Percentiles rank a stretch among this genome's conserved stretches.
Evolutionary conservation across 345 rosid species (phyloP).

Genomic region (Clarkia xantiana): DNA sequence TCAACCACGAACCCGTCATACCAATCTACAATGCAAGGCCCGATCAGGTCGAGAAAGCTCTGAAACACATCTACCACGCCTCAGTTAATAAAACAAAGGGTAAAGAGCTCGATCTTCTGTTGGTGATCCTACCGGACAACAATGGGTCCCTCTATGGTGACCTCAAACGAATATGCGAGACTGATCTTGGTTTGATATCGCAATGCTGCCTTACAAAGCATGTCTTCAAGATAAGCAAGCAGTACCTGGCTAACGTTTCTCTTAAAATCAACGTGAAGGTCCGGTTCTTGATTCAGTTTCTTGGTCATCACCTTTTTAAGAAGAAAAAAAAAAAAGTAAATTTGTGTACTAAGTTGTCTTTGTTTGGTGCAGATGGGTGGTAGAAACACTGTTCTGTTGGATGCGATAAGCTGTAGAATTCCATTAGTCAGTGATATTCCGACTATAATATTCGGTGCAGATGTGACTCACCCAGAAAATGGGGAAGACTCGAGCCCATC

Average conservation of each 20-base stretch:
- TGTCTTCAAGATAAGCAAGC: conserved; percentile 95
- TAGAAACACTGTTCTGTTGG: conserved; percentile 89
- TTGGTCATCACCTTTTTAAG: too few relatives aligned
- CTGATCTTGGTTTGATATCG: conserved; percentile 89
- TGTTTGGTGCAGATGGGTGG: conserved; percentile 79
- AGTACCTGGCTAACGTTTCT: conserved; percentile 88
- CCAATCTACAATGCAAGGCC: conserved; percentile 86
- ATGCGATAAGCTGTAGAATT: conserved; percentile 93
- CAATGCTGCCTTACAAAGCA: conserved; percentile 96
- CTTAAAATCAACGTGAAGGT: conserved; percentile 98
- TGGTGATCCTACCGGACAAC: conserved; percentile 90
- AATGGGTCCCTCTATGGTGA: conserved; percentile 95
- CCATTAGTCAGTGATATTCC: conserved; percentile 97
- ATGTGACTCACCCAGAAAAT: conserved; percentile 98
- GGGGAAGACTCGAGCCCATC: conserved; percentile 99
- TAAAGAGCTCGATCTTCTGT: conserved; percentile 85
- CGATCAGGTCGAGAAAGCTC: conserved; percentile 93
- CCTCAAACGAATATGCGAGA: conserved; percentile 93
- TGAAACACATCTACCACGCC: conserved; percentile 77
- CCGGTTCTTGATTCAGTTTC: conserved; percentile 33
- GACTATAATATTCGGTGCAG: conserved; percentile 96
- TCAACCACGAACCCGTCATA: conserved; percentile 81
- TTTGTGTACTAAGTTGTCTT: neutral
- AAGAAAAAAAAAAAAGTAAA: neutral
- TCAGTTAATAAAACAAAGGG: conserved; percentile 80